Conservation (phyloP, 2,329 filamentous ascomycete genomes). For the Neonectria ditissima region DNA sequence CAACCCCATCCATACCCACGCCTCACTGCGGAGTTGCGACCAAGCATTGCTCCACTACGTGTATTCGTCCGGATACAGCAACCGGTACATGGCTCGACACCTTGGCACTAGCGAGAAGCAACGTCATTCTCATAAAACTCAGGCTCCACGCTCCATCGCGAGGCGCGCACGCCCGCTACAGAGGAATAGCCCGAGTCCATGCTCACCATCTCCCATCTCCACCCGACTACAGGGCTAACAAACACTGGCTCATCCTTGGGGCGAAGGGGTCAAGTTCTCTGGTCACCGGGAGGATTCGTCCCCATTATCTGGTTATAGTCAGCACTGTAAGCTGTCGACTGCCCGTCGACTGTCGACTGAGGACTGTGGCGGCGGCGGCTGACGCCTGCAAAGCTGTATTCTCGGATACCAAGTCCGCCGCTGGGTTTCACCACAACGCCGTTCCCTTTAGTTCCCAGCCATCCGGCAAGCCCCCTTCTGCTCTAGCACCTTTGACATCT, state of each 20-base stretch:
- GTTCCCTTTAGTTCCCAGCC: neutral
- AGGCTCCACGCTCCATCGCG: neutral
- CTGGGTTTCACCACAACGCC: neutral
- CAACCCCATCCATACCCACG: neutral
- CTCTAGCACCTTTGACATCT: neutral
- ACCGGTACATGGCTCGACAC: neutral
- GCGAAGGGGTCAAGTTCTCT: neutral
- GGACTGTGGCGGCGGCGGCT: neutral
- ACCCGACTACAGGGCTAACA: slow-evolving; percentile 10
- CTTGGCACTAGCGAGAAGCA: neutral
- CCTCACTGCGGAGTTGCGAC: neutral
- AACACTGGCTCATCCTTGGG: neutral
- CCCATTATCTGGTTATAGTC: slow-evolving; percentile 12
- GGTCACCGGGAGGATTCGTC: slow-evolving; percentile 16
- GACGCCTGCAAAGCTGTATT: neutral
- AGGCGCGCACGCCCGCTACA: slow-evolving; percentile 3
- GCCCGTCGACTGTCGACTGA: too few species aligned
- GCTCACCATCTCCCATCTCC: slow-evolving; percentile 12
- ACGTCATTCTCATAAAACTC: slow-evolving; percentile 9
- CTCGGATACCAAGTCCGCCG: neutral
- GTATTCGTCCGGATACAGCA: neutral
- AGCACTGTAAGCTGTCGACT: neutral
- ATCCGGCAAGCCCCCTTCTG: neutral
- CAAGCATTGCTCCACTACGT: neutral
- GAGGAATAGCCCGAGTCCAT: slow-evolving; percentile 15